Conservation (phyloP, 1,284 basidiomycete genomes). For the Schizopora paradoxa region DNA sequence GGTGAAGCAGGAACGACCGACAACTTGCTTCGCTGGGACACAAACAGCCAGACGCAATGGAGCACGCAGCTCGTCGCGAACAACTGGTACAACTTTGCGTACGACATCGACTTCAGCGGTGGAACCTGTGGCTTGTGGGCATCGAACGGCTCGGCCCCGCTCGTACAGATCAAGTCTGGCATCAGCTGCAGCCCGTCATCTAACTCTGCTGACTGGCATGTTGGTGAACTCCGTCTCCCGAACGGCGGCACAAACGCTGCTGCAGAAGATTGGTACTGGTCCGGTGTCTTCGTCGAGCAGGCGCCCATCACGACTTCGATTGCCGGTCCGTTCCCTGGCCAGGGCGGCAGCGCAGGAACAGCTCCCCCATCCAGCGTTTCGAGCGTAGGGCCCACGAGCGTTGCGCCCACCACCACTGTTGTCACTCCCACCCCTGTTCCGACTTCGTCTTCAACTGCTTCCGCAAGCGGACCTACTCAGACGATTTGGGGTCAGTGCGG, state of each 20-base stretch:
- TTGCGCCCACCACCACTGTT: constrained; percentile 7
- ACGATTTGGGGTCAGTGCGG: constrained; percentile 18
- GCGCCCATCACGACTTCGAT: constrained; percentile 18
- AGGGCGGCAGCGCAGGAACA: constrained; percentile 6
- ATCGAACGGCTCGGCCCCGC: constrained; percentile 19
- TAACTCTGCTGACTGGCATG: constrained; percentile 25
- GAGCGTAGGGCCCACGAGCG: not conserved
- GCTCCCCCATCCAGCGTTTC: not conserved
- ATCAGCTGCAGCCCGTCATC: constrained; percentile 20
- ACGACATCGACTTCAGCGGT: constrained; percentile 22
- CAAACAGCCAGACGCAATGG: constrained; percentile 22
- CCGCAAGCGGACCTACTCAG: constrained; percentile 10
- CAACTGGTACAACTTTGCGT: constrained; percentile 26
- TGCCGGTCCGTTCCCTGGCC: constrained; percentile 13
- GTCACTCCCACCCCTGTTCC: constrained; percentile 1
- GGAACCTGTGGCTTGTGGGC: constrained; percentile 23
- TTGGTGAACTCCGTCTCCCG: constrained; percentile 24
- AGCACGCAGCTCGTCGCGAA: constrained; percentile 20
- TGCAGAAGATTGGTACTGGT: constrained; percentile 24
- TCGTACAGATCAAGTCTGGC: constrained; percentile 20
- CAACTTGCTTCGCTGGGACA: constrained; percentile 21
- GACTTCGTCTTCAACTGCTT: constrained; percentile 3
- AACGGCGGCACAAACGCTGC: constrained; percentile 20
- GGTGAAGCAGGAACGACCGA: constrained; percentile 21
- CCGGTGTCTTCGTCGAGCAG: constrained; percentile 21